A percentile compares a stretch with the other conserved stretches of the same genome.
phyloP scores from a whole-genome alignment of 2,329 filamentous ascomycete species.

The Neocatenulostroma microsporum region DNA sequence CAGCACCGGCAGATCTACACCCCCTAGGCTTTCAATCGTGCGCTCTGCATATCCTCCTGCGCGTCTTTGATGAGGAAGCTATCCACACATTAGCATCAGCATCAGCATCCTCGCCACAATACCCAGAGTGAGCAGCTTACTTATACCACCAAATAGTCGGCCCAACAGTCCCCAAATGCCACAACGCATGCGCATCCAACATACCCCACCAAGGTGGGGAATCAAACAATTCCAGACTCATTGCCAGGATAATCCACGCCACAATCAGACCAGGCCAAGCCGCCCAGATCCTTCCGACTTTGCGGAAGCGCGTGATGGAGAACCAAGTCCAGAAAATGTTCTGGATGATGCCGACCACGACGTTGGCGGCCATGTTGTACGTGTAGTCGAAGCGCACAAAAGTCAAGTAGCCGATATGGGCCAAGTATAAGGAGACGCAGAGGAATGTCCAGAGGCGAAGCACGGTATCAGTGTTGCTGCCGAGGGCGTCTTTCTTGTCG shows the following conservation, averaged over 20 bases:
- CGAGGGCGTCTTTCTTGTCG: constrained; percentile 46
- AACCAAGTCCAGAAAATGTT: constrained; percentile 84
- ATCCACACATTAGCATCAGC: constrained; percentile 12
- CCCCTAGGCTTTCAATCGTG: constrained; percentile 68
- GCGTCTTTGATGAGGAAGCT: constrained; percentile 85
- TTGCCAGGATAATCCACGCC: constrained; percentile 82
- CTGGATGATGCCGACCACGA: constrained; percentile 68
- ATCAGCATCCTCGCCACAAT: not conserved
- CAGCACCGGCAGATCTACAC: too few relatives aligned
- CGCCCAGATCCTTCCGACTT: constrained; percentile 68
- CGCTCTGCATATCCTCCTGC: constrained; percentile 67
- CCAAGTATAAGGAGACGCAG: constrained; percentile 62
- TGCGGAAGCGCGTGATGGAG: constrained; percentile 64
- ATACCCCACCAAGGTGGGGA: constrained; percentile 77
- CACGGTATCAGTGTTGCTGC: constrained; percentile 33
- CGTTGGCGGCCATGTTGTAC: constrained; percentile 97
- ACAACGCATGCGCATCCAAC: constrained; percentile 88
- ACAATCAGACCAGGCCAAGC: constrained; percentile 87
- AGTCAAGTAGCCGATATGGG: constrained; percentile 76
- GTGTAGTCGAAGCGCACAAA: constrained; percentile 88
- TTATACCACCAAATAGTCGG: constrained; percentile 90
- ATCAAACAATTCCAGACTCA: constrained; percentile 93
- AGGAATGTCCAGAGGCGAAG: constrained; percentile 67
- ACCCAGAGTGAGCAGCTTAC: too few relatives aligned
- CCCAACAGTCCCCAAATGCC: constrained; percentile 87